Base-by-base conservation (phyloP, 345 rosid species). In the Mangifera indica region DNA sequence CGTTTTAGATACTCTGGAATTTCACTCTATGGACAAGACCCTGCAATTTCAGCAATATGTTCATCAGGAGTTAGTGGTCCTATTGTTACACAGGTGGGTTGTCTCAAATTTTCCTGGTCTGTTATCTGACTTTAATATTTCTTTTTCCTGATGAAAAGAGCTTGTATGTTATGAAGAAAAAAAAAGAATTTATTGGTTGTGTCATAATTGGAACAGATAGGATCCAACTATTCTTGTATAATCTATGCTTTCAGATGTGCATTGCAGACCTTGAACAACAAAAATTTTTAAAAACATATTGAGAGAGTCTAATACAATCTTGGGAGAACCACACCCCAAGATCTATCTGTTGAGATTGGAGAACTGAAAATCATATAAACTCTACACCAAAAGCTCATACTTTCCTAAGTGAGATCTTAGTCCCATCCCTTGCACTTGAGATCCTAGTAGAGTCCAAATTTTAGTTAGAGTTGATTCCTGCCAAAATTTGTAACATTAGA, bases 11-110 rank as follows among this genome's bases (percentile, higher is more conserved):
- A 79, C 48, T 69, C 85, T 12, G 91, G 92, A 73, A 64, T 79
- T 77, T 82, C 96, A 54, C 75, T 86, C 15, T 90, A 80, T 63
- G 86, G 86, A 74, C 90, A 84, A 66, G 93, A 88, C 77, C 85
- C 83, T 80, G 76, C 69, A 61, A 63, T 86, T 52, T 64, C 88
- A 6, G 78, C 82, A 0, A 40, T 82, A 67, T 91, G 75, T 56
- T 86, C 97, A 7, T 76, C 87, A 0, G 84, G 87, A 57, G 74
- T 89, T 49, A 69, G 76, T 70, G 84, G 82, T 82, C 85, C 97
- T 40, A 76, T 90, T 54, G 89, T 90, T 6, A 90, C 93, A 44
- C 86, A 82, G 86, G 88, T 84, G 40, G 32, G 32, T 29, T 29
- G 32, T 29, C 32, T 29, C 32, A 29, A 29, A 69, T 42, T 46